Conservation (phyloP, 306 rosid genomes). For the Cicer yamashitae region DNA sequence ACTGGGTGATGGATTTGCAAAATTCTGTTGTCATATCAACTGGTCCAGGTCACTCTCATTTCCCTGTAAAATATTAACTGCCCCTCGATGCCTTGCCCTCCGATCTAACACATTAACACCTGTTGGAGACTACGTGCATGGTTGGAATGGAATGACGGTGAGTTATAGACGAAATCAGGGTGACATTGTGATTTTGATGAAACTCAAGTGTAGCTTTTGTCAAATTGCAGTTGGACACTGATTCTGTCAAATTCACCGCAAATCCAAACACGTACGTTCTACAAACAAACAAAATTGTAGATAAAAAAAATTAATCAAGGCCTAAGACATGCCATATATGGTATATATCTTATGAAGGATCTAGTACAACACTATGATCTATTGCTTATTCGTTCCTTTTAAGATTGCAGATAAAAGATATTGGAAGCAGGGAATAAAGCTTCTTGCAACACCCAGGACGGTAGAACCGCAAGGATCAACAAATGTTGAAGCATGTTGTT, state of each 20-base stretch:
- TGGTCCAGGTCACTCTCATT: constrained; percentile 75
- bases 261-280: not conserved
- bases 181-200: not conserved
- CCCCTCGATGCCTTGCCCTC: not conserved
- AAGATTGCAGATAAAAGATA: constrained; percentile 73
- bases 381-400: constrained; percentile 37
- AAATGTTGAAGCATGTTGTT: constrained; percentile 40
- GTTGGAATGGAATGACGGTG: not conserved
- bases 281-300: not conserved
- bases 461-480: constrained; percentile 49
- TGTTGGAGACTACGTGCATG: not conserved
- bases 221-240: not conserved
- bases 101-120: constrained; percentile 15
- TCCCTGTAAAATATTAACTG: constrained; percentile 19
- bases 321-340: not conserved
- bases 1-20: constrained; percentile 86
- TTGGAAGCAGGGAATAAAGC: constrained; percentile 97
- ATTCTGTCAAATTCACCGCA: not conserved
- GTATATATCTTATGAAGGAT: not conserved
- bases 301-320: constrained; percentile 12
- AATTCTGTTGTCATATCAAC: constrained; percentile 67
- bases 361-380: not conserved
- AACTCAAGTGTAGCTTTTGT: not conserved
- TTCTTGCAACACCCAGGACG: constrained; percentile 69
- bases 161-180: not conserved